Conservation (phyloP, 495 filamentous ascomycete species). For the Podospora australis region DNA sequence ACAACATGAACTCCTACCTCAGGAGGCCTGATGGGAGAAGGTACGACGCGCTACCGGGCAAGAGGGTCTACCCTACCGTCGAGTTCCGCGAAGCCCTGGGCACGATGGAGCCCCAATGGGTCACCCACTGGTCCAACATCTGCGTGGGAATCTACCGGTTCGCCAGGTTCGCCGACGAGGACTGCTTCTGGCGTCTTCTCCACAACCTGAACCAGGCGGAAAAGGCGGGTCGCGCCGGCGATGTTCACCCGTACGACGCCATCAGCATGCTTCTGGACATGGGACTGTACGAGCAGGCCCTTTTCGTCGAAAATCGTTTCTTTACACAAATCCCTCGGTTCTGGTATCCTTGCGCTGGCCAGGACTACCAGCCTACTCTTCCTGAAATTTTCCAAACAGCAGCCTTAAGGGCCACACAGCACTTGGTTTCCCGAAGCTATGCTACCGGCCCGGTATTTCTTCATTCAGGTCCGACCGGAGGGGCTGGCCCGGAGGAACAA, state of each 20-base stretch:
- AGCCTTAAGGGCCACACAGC: too few species aligned
- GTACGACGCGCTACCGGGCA: not conserved
- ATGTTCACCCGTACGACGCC: constrained; percentile 5
- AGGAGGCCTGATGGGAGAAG: too few species aligned
- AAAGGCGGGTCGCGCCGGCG: constrained; percentile 1
- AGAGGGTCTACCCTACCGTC: constrained; percentile 5
- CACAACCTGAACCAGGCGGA: constrained; percentile 9
- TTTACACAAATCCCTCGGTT: too few species aligned
- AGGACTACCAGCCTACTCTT: too few species aligned
- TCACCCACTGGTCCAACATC: constrained; percentile 9
- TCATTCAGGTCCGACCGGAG: too few species aligned
- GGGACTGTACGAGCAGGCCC: not conserved
- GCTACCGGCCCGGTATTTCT: too few species aligned
- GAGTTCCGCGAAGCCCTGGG: constrained; percentile 20
- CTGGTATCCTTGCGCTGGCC: too few species aligned
- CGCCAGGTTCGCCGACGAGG: not conserved
- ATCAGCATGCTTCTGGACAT: constrained; percentile 10
- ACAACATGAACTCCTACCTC: not conserved
- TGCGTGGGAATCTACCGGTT: constrained; percentile 14
- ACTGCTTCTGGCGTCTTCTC: constrained; percentile 1
- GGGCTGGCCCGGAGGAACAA: too few species aligned
- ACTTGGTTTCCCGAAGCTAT: too few species aligned
- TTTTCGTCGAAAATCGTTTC: constrained; percentile 9
- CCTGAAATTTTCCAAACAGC: too few species aligned
- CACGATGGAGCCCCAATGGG: not conserved